These are phyloP conservation scores for Pleurotus tuoliensis DNA, from an alignment of 768 basidiomycete genomes.

Conservation along the genomic window DNA sequence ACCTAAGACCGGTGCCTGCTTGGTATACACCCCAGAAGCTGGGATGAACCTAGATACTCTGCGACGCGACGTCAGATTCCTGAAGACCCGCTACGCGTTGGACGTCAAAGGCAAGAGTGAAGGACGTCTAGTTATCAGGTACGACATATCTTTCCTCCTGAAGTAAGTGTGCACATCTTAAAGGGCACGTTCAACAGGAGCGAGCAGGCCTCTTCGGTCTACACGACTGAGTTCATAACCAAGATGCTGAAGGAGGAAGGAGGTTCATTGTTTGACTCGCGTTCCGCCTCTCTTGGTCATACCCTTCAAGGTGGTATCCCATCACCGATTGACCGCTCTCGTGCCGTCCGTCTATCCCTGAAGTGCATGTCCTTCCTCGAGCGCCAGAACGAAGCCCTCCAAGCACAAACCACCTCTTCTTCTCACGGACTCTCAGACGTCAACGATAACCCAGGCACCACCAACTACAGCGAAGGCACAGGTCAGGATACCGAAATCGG, in stretches of 20 bases:
- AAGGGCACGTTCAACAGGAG: constrained; percentile 45
- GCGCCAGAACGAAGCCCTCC: constrained; percentile 60
- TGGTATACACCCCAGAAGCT: constrained; percentile 91
- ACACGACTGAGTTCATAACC: constrained; percentile 87
- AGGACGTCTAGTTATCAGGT: constrained; percentile 92
- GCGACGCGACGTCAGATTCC: constrained; percentile 80
- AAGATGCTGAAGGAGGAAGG: constrained; percentile 97
- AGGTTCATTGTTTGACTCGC: constrained; percentile 85
- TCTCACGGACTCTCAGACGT: not conserved
- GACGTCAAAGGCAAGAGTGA: constrained; percentile 89
- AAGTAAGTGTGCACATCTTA: not conserved
- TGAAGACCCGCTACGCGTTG: constrained; percentile 79
- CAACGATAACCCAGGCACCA: not conserved
- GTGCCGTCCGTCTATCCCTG: constrained; percentile 84
- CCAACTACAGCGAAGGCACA: not conserved
- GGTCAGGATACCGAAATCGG: not conserved
- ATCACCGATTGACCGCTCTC: constrained; percentile 89
- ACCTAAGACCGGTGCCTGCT: constrained; percentile 77
- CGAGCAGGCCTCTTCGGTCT: constrained; percentile 83
- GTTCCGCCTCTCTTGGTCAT: constrained; percentile 94
- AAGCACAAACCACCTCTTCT: constrained; percentile 31
- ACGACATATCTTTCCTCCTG: constrained; percentile 19
- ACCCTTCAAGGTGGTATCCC: constrained; percentile 96
- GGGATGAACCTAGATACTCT: constrained; percentile 84
- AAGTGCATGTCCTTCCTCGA: constrained; percentile 96